Evolutionary conservation across 1,284 basidiomycete species (phyloP), one percentile per base, ranked within the genome.

Genomic region (Ceratobasidium sp.): DNA sequence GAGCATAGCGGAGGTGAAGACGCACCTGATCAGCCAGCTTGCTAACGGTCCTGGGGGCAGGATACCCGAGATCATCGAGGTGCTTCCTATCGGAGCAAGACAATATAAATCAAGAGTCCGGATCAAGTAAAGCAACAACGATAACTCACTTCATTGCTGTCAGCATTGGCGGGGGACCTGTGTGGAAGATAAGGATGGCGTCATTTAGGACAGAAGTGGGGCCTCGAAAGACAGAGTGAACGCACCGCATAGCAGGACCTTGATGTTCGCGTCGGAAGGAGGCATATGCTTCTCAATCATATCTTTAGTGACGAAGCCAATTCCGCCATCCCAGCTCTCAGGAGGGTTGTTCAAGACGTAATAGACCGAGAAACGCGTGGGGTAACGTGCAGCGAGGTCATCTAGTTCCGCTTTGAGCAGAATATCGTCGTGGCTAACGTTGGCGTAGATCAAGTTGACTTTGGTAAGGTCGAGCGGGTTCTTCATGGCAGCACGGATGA

Each of bases 291-390:
- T 83, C 79, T 92, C 85, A 79, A 99, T 95, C 80, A 97, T 95
- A n/a, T 97, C 95, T 83, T 94, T 94, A 77, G 90, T 89, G 70
- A 99, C 93, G 79, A 98, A 99, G 52, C 97, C 97, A 69, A 90
- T 88, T 75, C 95, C 96, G 59, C 93, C 93, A 21, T 85, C 87
- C 97, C 97, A 99, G 76, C 83, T 86, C 52, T 86, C 83, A 14
- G 96, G 95, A 5, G 96, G 90, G 83, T 95, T 95, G 86, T 99
- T 98, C 78, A 99, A 88, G 72, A 97, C 93, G 82, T 97, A 96
- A 84, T 89, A 89, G 69, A 98, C 86, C 75, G 87, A 89, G 87
- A 99, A 94, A 77, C 90, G 88, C 69, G 85, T 82, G 23, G 86
- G 83, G 81, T 97, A 86, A 77, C 85, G 85, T 67, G 86, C 83